Conservation (phyloP, 2,329 filamentous ascomycete species). For the Calonectria hawksworthii region DNA sequence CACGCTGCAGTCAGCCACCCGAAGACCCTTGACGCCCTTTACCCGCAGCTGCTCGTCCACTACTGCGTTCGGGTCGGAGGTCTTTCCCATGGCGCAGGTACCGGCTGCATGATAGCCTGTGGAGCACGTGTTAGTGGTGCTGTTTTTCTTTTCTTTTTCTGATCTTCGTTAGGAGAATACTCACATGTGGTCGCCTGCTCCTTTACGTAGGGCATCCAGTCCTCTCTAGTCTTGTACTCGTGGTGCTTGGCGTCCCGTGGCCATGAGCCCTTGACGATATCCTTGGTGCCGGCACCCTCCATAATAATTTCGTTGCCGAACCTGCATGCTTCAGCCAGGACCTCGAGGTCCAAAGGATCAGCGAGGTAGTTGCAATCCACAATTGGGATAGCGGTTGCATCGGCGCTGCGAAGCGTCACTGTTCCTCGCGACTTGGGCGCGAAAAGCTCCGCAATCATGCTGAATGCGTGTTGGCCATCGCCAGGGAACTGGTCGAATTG, state of each 20-base stretch:
- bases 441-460: slow-evolving; percentile 71
- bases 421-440: slow-evolving; percentile 68
- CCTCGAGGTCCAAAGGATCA: slow-evolving; percentile 70
- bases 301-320: slow-evolving; percentile 73
- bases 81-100: slow-evolving; percentile 52
- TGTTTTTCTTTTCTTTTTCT: background rate
- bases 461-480: slow-evolving; percentile 68
- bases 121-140: background rate
- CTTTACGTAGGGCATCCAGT: slow-evolving; percentile 71
- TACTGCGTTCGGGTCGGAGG: slow-evolving; percentile 65
- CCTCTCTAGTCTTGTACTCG: slow-evolving; percentile 59
- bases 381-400: slow-evolving; percentile 65
- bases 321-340: slow-evolving; percentile 70
- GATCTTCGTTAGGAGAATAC: slow-evolving; percentile 31
- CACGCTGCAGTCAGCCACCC: slow-evolving; percentile 67
- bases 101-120: slow-evolving; percentile 42
- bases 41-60: slow-evolving; percentile 68
- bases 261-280: slow-evolving; percentile 73
- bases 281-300: slow-evolving; percentile 69
- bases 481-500: slow-evolving; percentile 68
- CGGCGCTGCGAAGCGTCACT: slow-evolving; percentile 63
- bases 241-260: slow-evolving; percentile 66
- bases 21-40: slow-evolving; percentile 64
- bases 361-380: slow-evolving; percentile 72
- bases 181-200: slow-evolving; percentile 73